Percentiles rank a stretch among this genome's conserved stretches.
Conservation (phyloP, 1,284 basidiomycete genomes). For the Cystobasidium sp. region DNA sequence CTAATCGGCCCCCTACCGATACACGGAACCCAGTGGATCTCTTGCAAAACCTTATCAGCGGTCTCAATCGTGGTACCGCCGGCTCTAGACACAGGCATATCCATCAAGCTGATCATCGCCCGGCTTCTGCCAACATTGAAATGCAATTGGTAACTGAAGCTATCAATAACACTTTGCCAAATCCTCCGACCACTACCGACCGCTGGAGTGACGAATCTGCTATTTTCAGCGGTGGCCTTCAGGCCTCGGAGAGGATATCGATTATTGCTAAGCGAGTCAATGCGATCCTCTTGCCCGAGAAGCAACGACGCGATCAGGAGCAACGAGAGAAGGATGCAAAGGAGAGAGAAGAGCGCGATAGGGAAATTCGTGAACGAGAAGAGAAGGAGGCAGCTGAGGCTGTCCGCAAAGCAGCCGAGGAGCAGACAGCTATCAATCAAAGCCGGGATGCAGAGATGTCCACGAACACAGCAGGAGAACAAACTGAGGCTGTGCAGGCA, state of each 20-base stretch:
- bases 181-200: conserved; percentile 5
- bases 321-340: conserved; percentile 57
- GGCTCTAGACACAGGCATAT: conserved; percentile 20
- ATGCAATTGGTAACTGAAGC: conserved; percentile 32
- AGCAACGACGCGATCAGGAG: conserved; percentile 59
- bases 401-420: conserved; percentile 45
- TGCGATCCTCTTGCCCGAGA: conserved; percentile 50
- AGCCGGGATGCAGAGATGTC: conserved; percentile 6
- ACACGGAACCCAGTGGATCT: conserved; percentile 8
- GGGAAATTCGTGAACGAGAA: conserved; percentile 52
- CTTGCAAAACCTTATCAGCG: conserved; percentile 30
- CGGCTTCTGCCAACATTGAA: background rate
- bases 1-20: conserved; percentile 1
- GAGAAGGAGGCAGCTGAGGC: conserved; percentile 54
- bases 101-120: background rate
- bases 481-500: conserved; percentile 58
- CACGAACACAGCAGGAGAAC: conserved; percentile 51
- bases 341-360: conserved; percentile 52
- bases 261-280: conserved; percentile 21
- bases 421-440: background rate
- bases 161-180: background rate
- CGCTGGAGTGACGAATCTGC: conserved; percentile 37
- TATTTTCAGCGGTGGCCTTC: conserved; percentile 34
- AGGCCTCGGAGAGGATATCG: conserved; percentile 21
- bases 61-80: background rate